Evolutionary conservation across 371 early-diverging fungal genomes (phyloP).

Genomic region (Mucor saturninus): DNA sequence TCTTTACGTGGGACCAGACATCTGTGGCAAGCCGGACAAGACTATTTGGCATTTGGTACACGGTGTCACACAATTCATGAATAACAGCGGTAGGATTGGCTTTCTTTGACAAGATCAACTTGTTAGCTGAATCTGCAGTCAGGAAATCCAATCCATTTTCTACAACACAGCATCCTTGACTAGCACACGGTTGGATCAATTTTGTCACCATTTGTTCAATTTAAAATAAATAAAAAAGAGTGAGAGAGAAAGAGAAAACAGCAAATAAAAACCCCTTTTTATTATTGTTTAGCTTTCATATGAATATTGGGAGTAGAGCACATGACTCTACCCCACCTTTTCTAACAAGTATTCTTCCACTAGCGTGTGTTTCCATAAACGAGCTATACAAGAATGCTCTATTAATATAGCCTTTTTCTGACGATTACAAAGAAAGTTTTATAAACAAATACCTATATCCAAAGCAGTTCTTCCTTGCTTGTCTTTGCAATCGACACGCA

Average conservation of each 20-base stretch:
- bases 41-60: constrained; percentile 25
- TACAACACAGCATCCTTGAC: constrained; percentile 19
- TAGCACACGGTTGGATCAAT: constrained; percentile 18
- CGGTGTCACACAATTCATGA: constrained; percentile 31
- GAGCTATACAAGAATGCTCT: constrained; percentile 7
- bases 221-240: not conserved
- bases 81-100: constrained; percentile 2
- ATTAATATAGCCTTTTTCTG: not conserved
- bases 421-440: not conserved
- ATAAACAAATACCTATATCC: constrained; percentile 43
- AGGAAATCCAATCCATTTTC: not conserved
- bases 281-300: constrained; percentile 17
- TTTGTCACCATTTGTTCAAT: not conserved
- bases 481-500: constrained; percentile 30
- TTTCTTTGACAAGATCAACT: constrained; percentile 7
- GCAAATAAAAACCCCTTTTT: constrained; percentile 3
- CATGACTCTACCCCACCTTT: constrained; percentile 26
- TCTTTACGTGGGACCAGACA: constrained; percentile 32
- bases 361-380: constrained; percentile 17
- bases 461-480: constrained; percentile 47
- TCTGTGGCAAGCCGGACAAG: constrained; percentile 26
- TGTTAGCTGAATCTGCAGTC: not conserved
- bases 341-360: constrained; percentile 12
- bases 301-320: constrained; percentile 16
- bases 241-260: constrained; percentile 5